Conservation (phyloP, 768 basidiomycete genomes). For the Coprinopsis strossmayeri region DNA sequence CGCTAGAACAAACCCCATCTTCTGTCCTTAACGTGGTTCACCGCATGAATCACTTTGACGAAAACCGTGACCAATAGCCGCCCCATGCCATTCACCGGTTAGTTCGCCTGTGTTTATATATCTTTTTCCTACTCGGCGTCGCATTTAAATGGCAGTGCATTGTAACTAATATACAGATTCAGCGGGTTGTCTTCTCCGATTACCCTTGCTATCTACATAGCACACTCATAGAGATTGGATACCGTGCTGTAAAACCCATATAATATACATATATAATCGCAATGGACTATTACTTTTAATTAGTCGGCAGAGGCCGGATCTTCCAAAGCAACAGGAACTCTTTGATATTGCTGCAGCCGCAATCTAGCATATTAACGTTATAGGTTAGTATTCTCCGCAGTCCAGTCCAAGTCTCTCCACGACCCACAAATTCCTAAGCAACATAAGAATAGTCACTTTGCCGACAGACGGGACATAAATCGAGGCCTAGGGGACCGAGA, state of each 20-base stretch:
- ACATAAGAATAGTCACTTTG: slow-evolving; percentile 95
- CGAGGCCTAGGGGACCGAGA: no score
- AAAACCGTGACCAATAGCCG: no score
- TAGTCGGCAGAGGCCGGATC: not conserved
- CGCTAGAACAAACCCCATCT: not conserved
- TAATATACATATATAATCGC: slow-evolving; percentile 18
- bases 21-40: not conserved
- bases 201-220: not conserved
- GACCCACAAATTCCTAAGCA: slow-evolving; percentile 89
- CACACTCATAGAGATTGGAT: slow-evolving; percentile 18
- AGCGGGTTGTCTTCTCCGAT: slow-evolving; percentile 14
- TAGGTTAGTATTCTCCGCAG: slow-evolving; percentile 4
- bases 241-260: slow-evolving; percentile 17
- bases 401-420: slow-evolving; percentile 1
- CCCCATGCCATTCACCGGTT: no score
- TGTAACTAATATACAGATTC: slow-evolving; percentile 27
- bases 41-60: no score
- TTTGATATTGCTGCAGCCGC: slow-evolving; percentile 50
- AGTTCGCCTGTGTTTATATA: no score
- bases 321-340: slow-evolving; percentile 14
- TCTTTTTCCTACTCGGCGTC: no score
- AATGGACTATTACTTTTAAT: not conserved
- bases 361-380: slow-evolving; percentile 33
- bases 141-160: not conserved
- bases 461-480: slow-evolving; percentile 96